phyloP scores from a whole-genome alignment of 139 green algal species.

The Auxenochlorella pyrenoidosa region DNA sequence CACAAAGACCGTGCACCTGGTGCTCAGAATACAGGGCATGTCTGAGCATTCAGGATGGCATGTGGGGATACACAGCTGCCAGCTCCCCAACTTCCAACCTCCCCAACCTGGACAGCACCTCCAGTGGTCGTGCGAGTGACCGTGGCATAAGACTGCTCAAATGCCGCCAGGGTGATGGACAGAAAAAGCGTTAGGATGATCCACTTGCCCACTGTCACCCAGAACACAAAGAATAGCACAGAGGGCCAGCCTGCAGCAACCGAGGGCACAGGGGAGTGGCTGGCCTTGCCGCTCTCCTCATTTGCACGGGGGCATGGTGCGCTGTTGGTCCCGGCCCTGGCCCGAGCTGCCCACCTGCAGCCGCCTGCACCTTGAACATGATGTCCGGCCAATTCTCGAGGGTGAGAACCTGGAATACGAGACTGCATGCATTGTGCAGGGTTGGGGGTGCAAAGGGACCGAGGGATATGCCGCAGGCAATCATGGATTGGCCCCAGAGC shows the following conservation, averaged over 20 bases:
- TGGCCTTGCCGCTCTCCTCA: too few relatives aligned
- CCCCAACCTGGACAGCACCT: neutral
- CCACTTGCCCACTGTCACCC: slow-evolving; percentile 83
- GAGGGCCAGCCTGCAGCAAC: slow-evolving; percentile 36
- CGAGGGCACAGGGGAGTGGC: too few relatives aligned
- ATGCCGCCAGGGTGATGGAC: neutral
- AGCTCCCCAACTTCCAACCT: too few relatives aligned
- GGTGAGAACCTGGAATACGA: slow-evolving; percentile 76
- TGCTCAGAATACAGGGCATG: too few relatives aligned
- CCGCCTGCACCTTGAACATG: slow-evolving; percentile 53
- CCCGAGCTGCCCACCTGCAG: neutral
- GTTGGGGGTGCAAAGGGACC: too few relatives aligned
- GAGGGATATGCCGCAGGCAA: too few relatives aligned
- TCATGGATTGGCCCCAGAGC: too few relatives aligned
- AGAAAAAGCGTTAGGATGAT: slow-evolving; percentile 59
- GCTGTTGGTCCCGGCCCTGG: too few relatives aligned
- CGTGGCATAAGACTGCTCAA: neutral
- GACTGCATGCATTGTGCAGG: neutral
- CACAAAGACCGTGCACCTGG: too few relatives aligned
- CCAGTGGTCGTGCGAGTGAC: slow-evolving; percentile 12
- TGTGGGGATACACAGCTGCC: too few relatives aligned
- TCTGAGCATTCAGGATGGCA: too few relatives aligned
- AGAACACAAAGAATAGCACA: slow-evolving; percentile 72
- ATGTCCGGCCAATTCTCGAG: slow-evolving; percentile 77
- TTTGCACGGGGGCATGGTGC: too few relatives aligned